Conservation (phyloP, 2,329 filamentous ascomycete species). For the Hypoxylon sp. region DNA sequence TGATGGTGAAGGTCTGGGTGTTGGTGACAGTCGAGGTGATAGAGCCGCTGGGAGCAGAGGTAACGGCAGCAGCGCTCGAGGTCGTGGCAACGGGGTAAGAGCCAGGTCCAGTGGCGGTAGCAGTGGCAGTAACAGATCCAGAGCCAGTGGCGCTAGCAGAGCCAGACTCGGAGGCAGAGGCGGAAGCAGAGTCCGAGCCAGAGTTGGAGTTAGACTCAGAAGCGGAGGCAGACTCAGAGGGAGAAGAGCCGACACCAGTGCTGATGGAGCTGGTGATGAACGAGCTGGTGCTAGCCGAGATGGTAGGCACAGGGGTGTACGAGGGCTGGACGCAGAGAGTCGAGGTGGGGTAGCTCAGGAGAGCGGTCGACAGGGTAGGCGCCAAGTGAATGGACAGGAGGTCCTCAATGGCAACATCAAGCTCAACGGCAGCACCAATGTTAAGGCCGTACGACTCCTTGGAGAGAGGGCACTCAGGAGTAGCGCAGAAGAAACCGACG, state of each 20-base stretch:
- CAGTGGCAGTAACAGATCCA: conserved; percentile 14
- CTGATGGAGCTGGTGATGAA: conserved; percentile 13
- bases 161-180: conserved; percentile 6
- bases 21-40: conserved; percentile 39
- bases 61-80: conserved; percentile 7
- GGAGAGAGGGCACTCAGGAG: conserved; percentile 49
- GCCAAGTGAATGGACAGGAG: conserved; percentile 51
- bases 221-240: too few relatives aligned
- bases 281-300: conserved; percentile 15
- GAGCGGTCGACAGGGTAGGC: conserved; percentile 52
- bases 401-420: conserved; percentile 48
- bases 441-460: conserved; percentile 52
- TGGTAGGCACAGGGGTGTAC: conserved; percentile 28
- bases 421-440: conserved; percentile 49
- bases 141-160: conserved; percentile 21
- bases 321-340: conserved; percentile 49
- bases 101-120: conserved; percentile 9
- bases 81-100: conserved; percentile 1
- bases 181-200: conserved; percentile 1
- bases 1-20: conserved; percentile 46
- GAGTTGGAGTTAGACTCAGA: too few relatives aligned
- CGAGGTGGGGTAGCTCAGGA: conserved; percentile 49
- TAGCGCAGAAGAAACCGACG: conserved; percentile 52
- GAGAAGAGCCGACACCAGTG: conserved; percentile 13
- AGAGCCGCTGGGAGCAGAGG: conserved; percentile 15